Base-by-base conservation (phyloP, 495 filamentous ascomycete species). In the Hypoxylon rickii region DNA sequence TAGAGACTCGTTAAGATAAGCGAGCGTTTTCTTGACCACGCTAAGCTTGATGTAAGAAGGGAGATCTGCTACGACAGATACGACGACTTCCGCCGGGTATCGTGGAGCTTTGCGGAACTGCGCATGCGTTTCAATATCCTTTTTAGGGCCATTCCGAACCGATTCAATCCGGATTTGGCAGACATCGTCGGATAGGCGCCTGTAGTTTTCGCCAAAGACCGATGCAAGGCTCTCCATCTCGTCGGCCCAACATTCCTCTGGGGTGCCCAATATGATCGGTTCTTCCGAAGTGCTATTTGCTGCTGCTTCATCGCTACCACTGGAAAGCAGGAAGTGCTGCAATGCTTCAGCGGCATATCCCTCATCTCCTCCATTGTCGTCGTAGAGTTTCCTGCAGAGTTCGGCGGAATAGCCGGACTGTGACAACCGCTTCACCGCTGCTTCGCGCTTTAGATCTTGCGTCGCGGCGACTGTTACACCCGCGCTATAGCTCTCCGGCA, bases 21-120 rank as follows among this genome's bases (percentile, higher is more conserved):
- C 73, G 2, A 96, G 77, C 1, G 83, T 83, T 70, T 87, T 87
- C 55, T 90, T 87, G 65, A 93, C 88, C 12, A 95, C 85, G 63
- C 91, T 96, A 3, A 98, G 78, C 37, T 90, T 87, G 56, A 97
- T 96, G 61, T 97, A 95, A 6, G 93, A 87, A 4, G 94, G 94
- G n/a, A 98, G 77, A 3, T 71, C 72, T 26, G 86, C 73, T 19
- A 79, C 71, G 21, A 96, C 73, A 0, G 85, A 81, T 29, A 97
- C 76, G 8, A 92, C 75, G n/a, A 94, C 88, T 57, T 89, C 79
- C 2, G 78, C 70, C 7, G 94, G 94, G 72, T 97, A 98, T 49
- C 83, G 74, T 1, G 72, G 71, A 3, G 78, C 71, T 53, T 68
- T 78, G 38, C 78, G 73, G 53, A 83, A 74, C 59, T 82, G 80